Conservation (phyloP, 2,329 filamentous ascomycete genomes). For the Chaetomium sp. region DNA sequence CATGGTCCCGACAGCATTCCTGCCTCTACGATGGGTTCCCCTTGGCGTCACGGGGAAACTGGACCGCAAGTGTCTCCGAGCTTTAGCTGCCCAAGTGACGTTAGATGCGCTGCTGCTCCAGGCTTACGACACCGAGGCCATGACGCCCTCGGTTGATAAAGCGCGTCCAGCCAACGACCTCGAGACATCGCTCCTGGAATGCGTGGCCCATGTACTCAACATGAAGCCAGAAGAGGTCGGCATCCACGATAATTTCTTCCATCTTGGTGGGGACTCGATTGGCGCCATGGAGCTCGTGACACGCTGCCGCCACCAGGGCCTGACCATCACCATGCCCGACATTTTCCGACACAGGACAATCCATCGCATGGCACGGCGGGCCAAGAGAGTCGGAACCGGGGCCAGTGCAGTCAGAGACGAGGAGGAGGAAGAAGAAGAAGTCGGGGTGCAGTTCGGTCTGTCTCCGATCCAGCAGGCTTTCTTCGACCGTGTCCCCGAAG, state of each 20-base stretch:
- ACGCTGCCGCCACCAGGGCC: background rate
- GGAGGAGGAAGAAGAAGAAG: background rate
- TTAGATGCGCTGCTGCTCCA: background rate
- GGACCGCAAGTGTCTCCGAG: background rate
- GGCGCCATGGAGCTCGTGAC: background rate
- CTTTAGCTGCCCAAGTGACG: background rate
- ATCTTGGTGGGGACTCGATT: background rate
- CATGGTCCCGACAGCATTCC: background rate
- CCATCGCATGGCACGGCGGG: background rate
- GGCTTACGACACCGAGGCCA: background rate
- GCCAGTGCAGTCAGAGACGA: background rate
- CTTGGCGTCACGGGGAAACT: background rate
- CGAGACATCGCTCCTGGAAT: background rate
- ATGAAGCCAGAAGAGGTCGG: background rate
- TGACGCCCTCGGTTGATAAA: background rate
- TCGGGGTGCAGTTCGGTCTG: background rate
- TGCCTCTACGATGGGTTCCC: background rate
- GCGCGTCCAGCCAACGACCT: background rate
- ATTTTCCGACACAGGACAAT: background rate
- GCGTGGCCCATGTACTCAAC: background rate
- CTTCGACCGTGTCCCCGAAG: background rate
- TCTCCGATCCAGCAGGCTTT: background rate
- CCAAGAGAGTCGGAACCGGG: background rate
- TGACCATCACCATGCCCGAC: background rate
- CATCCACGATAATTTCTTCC: background rate